These are phyloP conservation scores for Staphylotrichum tortipilum DNA, from an alignment of 495 filamentous ascomycete species.

Conservation along the genomic window DNA sequence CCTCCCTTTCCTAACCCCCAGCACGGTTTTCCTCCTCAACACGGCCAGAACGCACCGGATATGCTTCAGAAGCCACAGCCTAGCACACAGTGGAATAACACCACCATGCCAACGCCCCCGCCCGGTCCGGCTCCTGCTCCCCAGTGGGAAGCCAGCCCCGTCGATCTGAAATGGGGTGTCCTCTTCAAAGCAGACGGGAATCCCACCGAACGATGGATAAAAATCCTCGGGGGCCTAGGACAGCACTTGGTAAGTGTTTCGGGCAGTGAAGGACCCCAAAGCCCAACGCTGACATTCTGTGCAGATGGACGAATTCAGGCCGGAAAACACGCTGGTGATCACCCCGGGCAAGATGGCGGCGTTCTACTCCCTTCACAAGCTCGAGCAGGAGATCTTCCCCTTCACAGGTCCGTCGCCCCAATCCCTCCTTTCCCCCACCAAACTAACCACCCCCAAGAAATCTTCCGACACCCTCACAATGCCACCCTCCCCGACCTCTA, in stretches of 20 bases:
- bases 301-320: conserved; percentile 70
- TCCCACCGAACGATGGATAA: conserved; percentile 57
- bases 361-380: conserved; percentile 60
- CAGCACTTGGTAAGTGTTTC: conserved; percentile 57
- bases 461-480: conserved; percentile 17
- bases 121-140: neutral
- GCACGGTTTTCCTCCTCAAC: neutral
- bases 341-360: conserved; percentile 69
- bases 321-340: conserved; percentile 68
- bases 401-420: conserved; percentile 25
- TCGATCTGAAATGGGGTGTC: conserved; percentile 60
- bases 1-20: neutral
- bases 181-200: conserved; percentile 62
- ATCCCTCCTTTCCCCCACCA: neutral
- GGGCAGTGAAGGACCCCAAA: neutral
- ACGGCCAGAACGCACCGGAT: neutral
- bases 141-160: conserved; percentile 15
- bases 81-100: conserved; percentile 2
- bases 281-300: neutral
- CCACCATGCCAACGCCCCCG: neutral
- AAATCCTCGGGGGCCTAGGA: conserved; percentile 70
- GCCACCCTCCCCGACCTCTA: conserved; percentile 56
- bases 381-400: conserved; percentile 49
- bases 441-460: neutral
- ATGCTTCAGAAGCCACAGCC: neutral